Evolutionary conservation across 805 yeast genomes (phyloP).

Genomic region (Pichia pseudocactophila): DNA sequence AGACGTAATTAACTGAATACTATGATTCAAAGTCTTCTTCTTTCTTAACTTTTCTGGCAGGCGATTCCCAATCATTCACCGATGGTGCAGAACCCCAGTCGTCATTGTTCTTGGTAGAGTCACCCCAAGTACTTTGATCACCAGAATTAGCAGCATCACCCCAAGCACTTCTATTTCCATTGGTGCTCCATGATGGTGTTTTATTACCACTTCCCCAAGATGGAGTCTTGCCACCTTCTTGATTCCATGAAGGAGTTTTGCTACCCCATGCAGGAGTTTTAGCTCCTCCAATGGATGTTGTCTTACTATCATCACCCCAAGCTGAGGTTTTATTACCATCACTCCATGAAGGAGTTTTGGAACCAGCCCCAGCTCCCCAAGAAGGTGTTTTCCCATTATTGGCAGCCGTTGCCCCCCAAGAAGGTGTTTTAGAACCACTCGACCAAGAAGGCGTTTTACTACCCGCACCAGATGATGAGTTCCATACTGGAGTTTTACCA

Average conservation of each 20-base stretch:
- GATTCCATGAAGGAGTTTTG: constrained; percentile 40
- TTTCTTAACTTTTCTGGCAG: constrained; percentile 31
- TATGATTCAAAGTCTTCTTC: constrained; percentile 18
- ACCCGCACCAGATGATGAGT: constrained; percentile 30
- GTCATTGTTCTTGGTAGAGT: constrained; percentile 18
- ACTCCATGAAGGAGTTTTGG: constrained; percentile 13
- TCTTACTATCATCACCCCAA: neutral
- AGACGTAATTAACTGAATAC: neutral
- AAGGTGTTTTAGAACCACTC: constrained; percentile 29
- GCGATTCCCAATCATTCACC: constrained; percentile 39
- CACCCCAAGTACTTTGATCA: constrained; percentile 6
- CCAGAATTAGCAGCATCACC: constrained; percentile 26
- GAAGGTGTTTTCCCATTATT: constrained; percentile 31
- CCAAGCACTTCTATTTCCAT: constrained; percentile 25
- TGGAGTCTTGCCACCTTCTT: constrained; percentile 16
- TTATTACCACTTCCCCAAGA: constrained; percentile 27
- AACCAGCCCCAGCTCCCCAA: constrained; percentile 22
- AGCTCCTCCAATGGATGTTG: constrained; percentile 25
- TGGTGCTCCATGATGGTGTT: constrained; percentile 27
- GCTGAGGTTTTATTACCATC: constrained; percentile 11
- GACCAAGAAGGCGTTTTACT: constrained; percentile 24
- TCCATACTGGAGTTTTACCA: constrained; percentile 19
- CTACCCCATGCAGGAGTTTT: constrained; percentile 37
- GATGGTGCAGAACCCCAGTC: constrained; percentile 39
- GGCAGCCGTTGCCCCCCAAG: constrained; percentile 29